Conservation (phyloP, 176 grass and related monocot genomes). For the Avena eriantha region DNA sequence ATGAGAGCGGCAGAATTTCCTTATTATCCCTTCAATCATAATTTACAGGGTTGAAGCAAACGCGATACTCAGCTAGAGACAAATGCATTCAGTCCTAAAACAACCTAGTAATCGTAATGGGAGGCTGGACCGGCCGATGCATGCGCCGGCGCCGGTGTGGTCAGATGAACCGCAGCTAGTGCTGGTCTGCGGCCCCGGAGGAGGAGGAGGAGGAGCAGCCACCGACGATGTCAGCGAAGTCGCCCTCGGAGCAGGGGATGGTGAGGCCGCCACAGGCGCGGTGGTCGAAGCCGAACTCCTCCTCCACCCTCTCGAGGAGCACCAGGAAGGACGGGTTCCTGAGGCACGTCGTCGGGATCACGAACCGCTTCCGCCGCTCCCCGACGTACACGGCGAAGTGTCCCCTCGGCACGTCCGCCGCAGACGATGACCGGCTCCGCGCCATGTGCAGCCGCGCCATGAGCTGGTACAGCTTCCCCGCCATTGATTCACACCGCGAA, state of each 20-base stretch:
- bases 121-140: not conserved
- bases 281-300: slow-evolving; percentile 71
- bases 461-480: slow-evolving; percentile 56
- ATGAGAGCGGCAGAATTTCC: not conserved
- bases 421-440: not conserved
- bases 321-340: slow-evolving; percentile 58
- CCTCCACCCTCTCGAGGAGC: slow-evolving; percentile 59
- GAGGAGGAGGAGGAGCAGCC: not conserved
- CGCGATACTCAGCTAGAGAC: not conserved
- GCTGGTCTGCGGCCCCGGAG: not conserved
- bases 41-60: slow-evolving; percentile 19
- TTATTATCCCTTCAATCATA: not conserved
- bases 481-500: slow-evolving; percentile 35
- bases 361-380: slow-evolving; percentile 51
- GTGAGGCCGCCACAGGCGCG: slow-evolving; percentile 48
- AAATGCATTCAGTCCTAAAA: slow-evolving; percentile 3
- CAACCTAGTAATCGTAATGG: not conserved
- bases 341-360: slow-evolving; percentile 61
- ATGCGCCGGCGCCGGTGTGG: slow-evolving; percentile 28
- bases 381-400: slow-evolving; percentile 70
- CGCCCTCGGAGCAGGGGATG: slow-evolving; percentile 53
- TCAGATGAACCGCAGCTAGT: not conserved
- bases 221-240: slow-evolving; percentile 44
- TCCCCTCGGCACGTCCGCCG: slow-evolving; percentile 48
- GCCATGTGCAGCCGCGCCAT: slow-evolving; percentile 51